Conservation (phyloP, 345 rosid genomes). For the Toxicodendron radicans region DNA sequence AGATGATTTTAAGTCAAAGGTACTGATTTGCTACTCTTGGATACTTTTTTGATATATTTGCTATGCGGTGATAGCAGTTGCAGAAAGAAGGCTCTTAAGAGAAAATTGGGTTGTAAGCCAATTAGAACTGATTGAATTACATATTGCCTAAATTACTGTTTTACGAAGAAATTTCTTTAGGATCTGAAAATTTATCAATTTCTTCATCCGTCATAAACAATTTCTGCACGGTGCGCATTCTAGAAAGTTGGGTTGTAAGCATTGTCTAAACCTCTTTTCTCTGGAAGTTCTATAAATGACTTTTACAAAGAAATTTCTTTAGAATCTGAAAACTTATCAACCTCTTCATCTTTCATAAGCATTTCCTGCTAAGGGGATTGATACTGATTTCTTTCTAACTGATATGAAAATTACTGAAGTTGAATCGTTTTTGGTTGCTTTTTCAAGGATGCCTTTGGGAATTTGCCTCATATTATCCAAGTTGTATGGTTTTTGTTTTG, state of each 20-base stretch:
- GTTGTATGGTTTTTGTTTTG: background rate
- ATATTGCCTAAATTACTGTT: background rate
- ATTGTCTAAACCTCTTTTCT: slow-evolving; percentile 1
- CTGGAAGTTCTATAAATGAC: background rate
- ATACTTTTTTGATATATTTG: slow-evolving; percentile 2
- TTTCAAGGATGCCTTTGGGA: background rate
- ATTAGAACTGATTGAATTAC: background rate
- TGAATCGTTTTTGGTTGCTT: background rate
- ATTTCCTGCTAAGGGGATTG: background rate
- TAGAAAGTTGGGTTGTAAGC: too few species aligned
- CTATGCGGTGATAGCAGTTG: too few species aligned
- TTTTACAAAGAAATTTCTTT: background rate
- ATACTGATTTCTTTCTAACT: background rate
- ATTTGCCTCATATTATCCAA: background rate
- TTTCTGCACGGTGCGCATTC: background rate
- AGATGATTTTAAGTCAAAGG: slow-evolving; percentile 90
- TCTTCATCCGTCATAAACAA: background rate
- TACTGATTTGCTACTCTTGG: slow-evolving; percentile 18
- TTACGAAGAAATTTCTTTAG: background rate
- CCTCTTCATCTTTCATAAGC: background rate
- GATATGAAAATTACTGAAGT: background rate
- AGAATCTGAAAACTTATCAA: slow-evolving; percentile 6
- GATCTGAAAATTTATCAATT: background rate
- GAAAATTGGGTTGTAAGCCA: too few species aligned
- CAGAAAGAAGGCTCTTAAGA: too few species aligned